Percentiles rank a stretch among this genome's conserved stretches.
phyloP scores from a whole-genome alignment of 2,329 filamentous ascomycete genomes.

The Aureobasidium sp. region DNA sequence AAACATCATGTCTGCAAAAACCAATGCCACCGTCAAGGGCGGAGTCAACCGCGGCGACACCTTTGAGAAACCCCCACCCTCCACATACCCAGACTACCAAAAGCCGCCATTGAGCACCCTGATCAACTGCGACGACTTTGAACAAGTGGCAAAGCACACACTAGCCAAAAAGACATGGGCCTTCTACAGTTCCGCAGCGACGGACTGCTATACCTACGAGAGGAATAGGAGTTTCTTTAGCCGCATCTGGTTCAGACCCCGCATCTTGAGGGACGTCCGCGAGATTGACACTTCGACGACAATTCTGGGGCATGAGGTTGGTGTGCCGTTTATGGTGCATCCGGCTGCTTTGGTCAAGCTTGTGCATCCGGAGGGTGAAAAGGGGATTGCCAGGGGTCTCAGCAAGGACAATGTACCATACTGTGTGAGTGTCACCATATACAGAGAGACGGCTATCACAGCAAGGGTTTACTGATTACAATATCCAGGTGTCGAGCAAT shows the following conservation, averaged over 20 bases:
- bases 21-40: constrained; percentile 1
- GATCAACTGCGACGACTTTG: constrained; percentile 41
- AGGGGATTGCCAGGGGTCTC: constrained; percentile 29
- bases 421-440: constrained; percentile 21
- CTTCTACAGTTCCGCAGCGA: constrained; percentile 43
- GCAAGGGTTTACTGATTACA: not conserved
- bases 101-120: constrained; percentile 42
- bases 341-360: constrained; percentile 33
- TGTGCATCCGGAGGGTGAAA: constrained; percentile 33
- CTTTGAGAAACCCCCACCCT: constrained; percentile 24
- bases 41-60: constrained; percentile 5
- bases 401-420: constrained; percentile 24
- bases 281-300: constrained; percentile 25
- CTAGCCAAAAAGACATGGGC: constrained; percentile 34
- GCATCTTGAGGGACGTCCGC: constrained; percentile 37
- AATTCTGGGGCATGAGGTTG: constrained; percentile 29
- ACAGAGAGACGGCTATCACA: no score
- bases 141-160: constrained; percentile 30
- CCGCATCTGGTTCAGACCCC: constrained; percentile 42
- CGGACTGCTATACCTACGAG: constrained; percentile 42
- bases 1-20: constrained; percentile 7
- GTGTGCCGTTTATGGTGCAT: constrained; percentile 32
- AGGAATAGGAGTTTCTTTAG: constrained; percentile 38
- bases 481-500: constrained; percentile 24
- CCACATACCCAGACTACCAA: constrained; percentile 25